Base-by-base conservation (phyloP, 2,329 filamentous ascomycete genomes). In the Endothia cerciana region DNA sequence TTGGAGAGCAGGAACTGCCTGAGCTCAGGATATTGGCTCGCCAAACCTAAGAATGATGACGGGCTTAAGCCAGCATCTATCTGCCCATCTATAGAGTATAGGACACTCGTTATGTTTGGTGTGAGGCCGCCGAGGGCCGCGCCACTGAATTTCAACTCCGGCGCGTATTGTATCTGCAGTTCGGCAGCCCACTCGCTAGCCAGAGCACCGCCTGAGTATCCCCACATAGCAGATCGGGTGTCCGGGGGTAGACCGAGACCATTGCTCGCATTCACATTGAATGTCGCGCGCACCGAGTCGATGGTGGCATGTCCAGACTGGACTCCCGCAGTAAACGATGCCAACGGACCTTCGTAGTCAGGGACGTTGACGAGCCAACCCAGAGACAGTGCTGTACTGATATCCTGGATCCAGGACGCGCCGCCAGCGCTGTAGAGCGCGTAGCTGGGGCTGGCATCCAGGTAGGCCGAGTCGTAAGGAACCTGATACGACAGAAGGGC, bases 131-230 rank as follows among this genome's bases (percentile, higher is more conserved):
- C 84, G 0, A 86, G 68, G 0, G 82, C 84, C 1, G 78, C 80
- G 2, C 83, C 84, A 0, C 74, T 74, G 40, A 87, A 77, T 2
- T 76, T 73, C 5, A 87, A 72, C 47, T 86, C 83, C 0, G 85
- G 83, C 0, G 85, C 85, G 67, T 87, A 87, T 4, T 75, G 74
- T 0, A 77, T 74, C 53, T 84, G 82, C 28, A 87, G 71, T 60
- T 87, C 83, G 19, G 82, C 80, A 0, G 85, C 85, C 77, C 80
- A 84, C 38, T 82, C 82, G 2, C 76, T 81, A 0, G 84, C 83
- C 22, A 87, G 68, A 1, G 80, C 79, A 4, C 85, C 85, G 2
- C 85, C 85, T 0, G 82, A 85, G 70, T 87, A 87, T 0, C 85
- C 85, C 83, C 82, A 85, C 64, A 85, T 72, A 0, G 77, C 77